A percentile compares a stretch with the other conserved stretches of the same genome.
Conservation (phyloP, 139 green algal genomes). For the Desmodesmus armatus region DNA sequence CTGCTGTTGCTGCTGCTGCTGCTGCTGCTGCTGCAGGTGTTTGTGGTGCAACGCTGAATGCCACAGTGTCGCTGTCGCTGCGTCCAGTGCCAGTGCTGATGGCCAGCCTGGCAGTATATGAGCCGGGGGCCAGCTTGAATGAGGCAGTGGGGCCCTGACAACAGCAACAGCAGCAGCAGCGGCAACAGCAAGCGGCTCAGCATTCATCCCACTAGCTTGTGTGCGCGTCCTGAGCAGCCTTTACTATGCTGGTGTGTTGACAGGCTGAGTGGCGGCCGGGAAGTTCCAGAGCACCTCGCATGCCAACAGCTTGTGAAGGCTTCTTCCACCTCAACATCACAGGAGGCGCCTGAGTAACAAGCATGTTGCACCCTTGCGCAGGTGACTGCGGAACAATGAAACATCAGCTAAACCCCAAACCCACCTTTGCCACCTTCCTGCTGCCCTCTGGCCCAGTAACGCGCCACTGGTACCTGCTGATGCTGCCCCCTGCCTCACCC, state of each 20-base stretch:
- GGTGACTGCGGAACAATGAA: no score
- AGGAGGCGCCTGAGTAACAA: neutral
- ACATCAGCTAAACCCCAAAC: neutral
- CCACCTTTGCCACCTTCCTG: neutral
- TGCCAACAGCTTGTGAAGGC: no score
- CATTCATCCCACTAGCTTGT: no score
- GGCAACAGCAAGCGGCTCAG: no score
- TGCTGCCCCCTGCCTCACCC: neutral
- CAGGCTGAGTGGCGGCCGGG: neutral
- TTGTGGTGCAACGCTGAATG: neutral
- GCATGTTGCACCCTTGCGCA: neutral
- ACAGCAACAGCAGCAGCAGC: neutral
- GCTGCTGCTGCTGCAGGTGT: slow-evolving; percentile 1
- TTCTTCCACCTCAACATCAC: neutral
- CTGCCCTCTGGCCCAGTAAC: neutral
- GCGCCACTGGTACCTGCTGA: neutral
- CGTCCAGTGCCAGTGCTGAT: neutral
- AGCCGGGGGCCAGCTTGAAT: neutral
- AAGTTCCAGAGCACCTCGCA: no score
- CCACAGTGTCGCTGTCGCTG: neutral
- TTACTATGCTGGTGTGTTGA: no score
- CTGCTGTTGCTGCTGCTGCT: neutral
- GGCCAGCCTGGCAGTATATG: neutral
- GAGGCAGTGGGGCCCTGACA: neutral
- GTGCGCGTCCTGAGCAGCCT: no score